Base-by-base conservation (phyloP, 1,284 basidiomycete genomes). In the Melampsora larici-populina region DNA sequence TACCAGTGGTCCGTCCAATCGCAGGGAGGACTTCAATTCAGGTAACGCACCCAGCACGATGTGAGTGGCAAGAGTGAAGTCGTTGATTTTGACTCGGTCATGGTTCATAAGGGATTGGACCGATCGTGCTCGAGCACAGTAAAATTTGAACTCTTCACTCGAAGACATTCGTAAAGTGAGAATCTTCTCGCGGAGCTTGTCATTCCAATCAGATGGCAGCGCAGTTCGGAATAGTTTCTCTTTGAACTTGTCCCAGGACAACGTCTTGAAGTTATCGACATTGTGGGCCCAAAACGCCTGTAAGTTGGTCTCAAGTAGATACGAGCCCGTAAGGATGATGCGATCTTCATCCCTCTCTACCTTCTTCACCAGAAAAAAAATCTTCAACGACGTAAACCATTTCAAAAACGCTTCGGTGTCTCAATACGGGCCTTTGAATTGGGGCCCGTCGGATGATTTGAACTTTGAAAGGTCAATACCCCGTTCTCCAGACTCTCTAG, bases 51-150 rank as follows among this genome's bases (percentile, higher is more conserved):
- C 69, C 26, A 33, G 6, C 9, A n/a, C 51, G 2, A 49, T 43
- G 18, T 9, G 29, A 15, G 40, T 29, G 11, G 67, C 67, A 49
- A 49, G 48, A 11, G 21, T 21, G 21, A 11, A 49, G 21, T 49
- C 48, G 21, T 21, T 49, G 48, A 49, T 49, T 13, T 11, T 63
- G 60, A 31, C 60, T n/a, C n/a, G n/a, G n/a, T n/a, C n/a, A 24
- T 55, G 58, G 31, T 70, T 70, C 11, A 70, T n/a, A 21, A 70
- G 6, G 51, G 46, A 51, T 33, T 70, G 69, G 17, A 58, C 17
- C 24, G 49, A 55, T 8, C 49, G 29, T 11, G 49, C 40, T 2
- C 51, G 49, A 2, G 48, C 58, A 15, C 69, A 51, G 49, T 55
- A 70, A 2, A 18, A 24, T 2, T 7, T 48, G 69, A 70, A 60